These are phyloP conservation scores for Streptanthus diversifolius DNA, from an alignment of 345 rosid genomes.

Conservation along the genomic window DNA sequence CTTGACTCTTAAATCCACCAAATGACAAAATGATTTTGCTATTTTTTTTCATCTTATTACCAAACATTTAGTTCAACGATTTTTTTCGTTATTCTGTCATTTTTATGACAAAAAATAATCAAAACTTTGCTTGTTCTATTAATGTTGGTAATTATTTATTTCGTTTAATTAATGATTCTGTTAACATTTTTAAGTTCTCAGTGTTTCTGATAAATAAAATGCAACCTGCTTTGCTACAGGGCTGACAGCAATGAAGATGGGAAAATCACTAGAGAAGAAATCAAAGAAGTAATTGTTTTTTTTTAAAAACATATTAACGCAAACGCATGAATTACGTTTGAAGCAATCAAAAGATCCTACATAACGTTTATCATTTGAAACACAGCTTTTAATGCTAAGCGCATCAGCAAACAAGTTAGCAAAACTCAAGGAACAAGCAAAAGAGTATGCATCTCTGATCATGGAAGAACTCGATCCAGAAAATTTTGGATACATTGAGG, in stretches of 20 bases:
- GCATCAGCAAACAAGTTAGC: constrained; percentile 93
- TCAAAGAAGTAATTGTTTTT: constrained; percentile 53
- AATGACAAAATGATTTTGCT: neutral
- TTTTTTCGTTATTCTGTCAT: neutral
- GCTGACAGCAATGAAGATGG: constrained; percentile 93
- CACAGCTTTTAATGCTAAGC: constrained; percentile 90
- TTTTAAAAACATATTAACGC: neutral
- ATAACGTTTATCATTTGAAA: constrained; percentile 3
- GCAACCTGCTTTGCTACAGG: constrained; percentile 42
- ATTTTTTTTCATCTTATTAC: neutral
- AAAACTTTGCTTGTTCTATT: neutral
- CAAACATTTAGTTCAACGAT: neutral
- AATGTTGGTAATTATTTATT: neutral
- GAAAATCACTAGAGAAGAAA: constrained; percentile 78
- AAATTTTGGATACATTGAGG: constrained; percentile 93
- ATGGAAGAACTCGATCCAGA: constrained; percentile 99
- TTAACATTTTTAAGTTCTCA: neutral
- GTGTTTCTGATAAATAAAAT: neutral
- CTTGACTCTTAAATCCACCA: neutral
- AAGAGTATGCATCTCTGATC: constrained; percentile 81
- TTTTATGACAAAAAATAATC: neutral
- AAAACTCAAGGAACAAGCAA: constrained; percentile 90
- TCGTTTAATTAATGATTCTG: neutral
- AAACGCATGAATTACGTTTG: neutral
- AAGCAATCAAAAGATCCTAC: neutral